Base-by-base conservation (phyloP, 2,329 filamentous ascomycete genomes). In the Diaporthe citrichinensis region DNA sequence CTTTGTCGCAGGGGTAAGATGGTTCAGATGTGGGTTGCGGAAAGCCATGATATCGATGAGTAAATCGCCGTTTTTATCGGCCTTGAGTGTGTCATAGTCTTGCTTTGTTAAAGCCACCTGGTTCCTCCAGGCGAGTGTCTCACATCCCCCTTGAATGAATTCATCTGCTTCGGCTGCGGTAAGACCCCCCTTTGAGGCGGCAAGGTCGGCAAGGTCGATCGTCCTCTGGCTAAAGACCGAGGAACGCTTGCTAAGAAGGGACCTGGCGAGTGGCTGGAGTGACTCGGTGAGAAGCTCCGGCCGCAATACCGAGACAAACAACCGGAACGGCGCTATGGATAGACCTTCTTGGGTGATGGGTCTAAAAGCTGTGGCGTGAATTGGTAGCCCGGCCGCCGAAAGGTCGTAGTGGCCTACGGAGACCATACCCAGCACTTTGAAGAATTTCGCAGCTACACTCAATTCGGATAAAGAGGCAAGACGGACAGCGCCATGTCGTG, bases 371-470 rank as follows among this genome's bases (percentile, higher is more conserved):
- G 88, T 90, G 1, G 87, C 87, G 73, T 90, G 87, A 80, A 90
- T 84, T 0, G 88, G 88, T 20, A 90, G 81, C 0, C 85, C 84
- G 4, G 85, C 87, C 0, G 84, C 78, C 0, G 84, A 84, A 0
- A 90, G 82, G 72, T 90, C 87, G 76, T 90, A 90, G 78, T 90
- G 89, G 0, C 87, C 88, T 0, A 90, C 87, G 0, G 88, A 83
- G 31, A 85, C 78, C 84, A 90, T 86, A 7, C 85, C 87, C 74
- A 90, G 80, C 2, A 89, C 74, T 0, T 82, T 81, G 74, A 90
- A 89, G 39, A 90, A 78, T 12, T 87, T 84, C 1, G 82, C 74
- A 58, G 88, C 84, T 1, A 82, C 86, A 6, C 79, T 77, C 15
- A 89, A 79, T 76, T 90, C 88, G 14, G 84, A 73, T 0, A 83